phyloP scores from a whole-genome alignment of 768 basidiomycete species.

The Kwoniella bestiolae region DNA sequence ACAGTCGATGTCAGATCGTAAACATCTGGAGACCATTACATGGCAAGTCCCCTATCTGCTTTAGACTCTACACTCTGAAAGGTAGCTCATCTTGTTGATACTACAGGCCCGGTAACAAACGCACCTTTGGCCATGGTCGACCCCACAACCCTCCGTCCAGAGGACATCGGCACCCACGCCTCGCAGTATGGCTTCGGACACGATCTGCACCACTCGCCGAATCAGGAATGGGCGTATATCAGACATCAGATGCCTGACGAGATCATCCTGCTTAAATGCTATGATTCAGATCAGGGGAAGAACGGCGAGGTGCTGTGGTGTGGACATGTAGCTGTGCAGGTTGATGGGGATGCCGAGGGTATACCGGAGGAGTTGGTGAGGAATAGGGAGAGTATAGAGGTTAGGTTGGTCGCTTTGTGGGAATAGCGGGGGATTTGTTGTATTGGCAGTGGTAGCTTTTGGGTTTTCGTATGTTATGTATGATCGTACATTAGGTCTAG shows the following conservation, averaged over 20 bases:
- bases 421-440: slow-evolving; percentile 8
- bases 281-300: slow-evolving; percentile 33
- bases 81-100: not conserved
- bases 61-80: not conserved
- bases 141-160: slow-evolving; percentile 8
- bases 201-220: slow-evolving; percentile 29
- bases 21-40: slow-evolving; percentile 45
- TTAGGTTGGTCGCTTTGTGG: slow-evolving; percentile 31
- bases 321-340: slow-evolving; percentile 34
- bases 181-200: slow-evolving; percentile 31
- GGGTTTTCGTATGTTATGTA: no score
- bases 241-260: slow-evolving; percentile 44
- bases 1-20: slow-evolving; percentile 37
- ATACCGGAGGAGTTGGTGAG: slow-evolving; percentile 12
- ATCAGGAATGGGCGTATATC: slow-evolving; percentile 42
- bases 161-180: slow-evolving; percentile 25
- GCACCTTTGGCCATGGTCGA: slow-evolving; percentile 38
- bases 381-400: slow-evolving; percentile 30
- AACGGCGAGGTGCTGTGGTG: slow-evolving; percentile 28
- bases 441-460: no score
- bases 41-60: slow-evolving; percentile 19
- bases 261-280: slow-evolving; percentile 42
- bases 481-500: no score
- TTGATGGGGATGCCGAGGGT: slow-evolving; percentile 20
- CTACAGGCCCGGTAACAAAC: slow-evolving; percentile 40